Evolutionary conservation across 306 rosid species (phyloP).

Genomic region (Pyrus communis): DNA sequence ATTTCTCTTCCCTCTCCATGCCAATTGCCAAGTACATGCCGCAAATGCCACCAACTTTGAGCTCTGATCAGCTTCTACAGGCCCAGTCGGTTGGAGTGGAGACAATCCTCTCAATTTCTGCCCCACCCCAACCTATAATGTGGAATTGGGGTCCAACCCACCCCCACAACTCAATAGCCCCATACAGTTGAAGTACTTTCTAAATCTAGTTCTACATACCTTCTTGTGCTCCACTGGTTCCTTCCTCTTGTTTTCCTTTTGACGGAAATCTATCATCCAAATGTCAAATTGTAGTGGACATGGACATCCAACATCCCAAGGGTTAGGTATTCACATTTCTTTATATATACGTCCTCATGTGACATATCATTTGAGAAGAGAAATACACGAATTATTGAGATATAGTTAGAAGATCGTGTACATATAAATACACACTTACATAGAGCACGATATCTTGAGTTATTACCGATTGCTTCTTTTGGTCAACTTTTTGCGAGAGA

Average conservation of each 20-base stretch:
- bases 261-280: background rate
- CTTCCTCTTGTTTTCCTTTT: background rate
- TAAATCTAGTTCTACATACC: background rate
- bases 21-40: background rate
- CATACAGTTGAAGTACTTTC: too few species aligned
- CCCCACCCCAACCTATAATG: slow-evolving; percentile 28
- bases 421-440: background rate
- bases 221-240: background rate
- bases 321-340: background rate
- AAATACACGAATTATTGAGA: too few species aligned
- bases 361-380: too few species aligned
- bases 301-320: background rate
- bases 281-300: too few species aligned
- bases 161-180: background rate
- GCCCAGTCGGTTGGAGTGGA: slow-evolving; percentile 52
- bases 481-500: too few species aligned
- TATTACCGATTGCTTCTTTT: too few species aligned
- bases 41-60: slow-evolving; percentile 38
- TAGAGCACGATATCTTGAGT: background rate
- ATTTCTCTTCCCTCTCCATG: background rate
- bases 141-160: slow-evolving; percentile 17
- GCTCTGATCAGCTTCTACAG: slow-evolving; percentile 8
- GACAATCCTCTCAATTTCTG: slow-evolving; percentile 17
- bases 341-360: too few species aligned
- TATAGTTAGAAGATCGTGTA: too few species aligned